Base-by-base conservation (phyloP, 129 eudicot genomes). In the Apium graveolens region DNA sequence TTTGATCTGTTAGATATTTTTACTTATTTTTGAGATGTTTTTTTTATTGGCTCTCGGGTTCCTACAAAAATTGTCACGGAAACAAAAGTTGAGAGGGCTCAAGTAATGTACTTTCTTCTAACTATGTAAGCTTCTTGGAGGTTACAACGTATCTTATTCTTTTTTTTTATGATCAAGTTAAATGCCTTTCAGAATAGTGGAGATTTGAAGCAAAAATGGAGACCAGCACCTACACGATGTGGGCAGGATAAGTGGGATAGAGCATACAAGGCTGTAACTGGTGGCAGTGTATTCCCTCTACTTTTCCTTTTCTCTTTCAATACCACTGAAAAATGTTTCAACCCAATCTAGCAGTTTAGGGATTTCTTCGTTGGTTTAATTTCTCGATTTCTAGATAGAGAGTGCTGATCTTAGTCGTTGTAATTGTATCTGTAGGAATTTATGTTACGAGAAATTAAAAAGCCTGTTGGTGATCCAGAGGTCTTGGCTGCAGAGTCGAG, bases 211-310 rank as follows among this genome's bases (percentile, higher is more conserved):
- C 83, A 24, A 82, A 92, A 79, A 86, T 96, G 99, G 99, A 92
- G 90, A 86, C 91, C 93, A 45, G 99, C 97, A 73, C 97, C 99
- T 31, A 96, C 99, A 76, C 87, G 96, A 12, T 87, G 91, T 12
- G 99, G 92, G 84, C 94, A 83, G 79, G 92, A 96, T 31, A 96
- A 90, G 85, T 96, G 99, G 99, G 95, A 87, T 60, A 86, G 92
- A 87, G 99, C 99, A 79, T 46, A 91, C 66, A 92, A 92, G 86
- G 97, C 92, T 48, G 92, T 97, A 79, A 92, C 97, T 3, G 97
- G 95, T 84, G 99, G 99, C 86, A 96, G 90, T 82, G 99, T 96
- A 92, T 76, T 91, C 82, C 34, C 57, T 82, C 20, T 76, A 62
- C 8, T 12, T 76, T 71, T 73, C 70, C 39, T 32, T 70, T 78